phyloP scores from a whole-genome alignment of 768 basidiomycete species.

The Serendipita sp. region DNA sequence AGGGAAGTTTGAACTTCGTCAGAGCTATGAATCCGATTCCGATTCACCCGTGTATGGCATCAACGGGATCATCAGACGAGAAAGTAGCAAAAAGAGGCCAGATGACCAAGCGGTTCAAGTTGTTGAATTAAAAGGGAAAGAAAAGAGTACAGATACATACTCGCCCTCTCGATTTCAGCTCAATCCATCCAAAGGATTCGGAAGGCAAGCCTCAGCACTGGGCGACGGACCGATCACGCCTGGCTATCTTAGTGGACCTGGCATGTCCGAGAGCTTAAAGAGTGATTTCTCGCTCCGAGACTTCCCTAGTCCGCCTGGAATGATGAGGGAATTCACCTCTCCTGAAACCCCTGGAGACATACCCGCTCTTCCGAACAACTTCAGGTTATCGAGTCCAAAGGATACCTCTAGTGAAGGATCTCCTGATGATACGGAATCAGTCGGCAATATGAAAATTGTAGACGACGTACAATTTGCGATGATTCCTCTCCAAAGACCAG shows the following conservation, averaged over 20 bases:
- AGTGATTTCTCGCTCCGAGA: slow-evolving; percentile 4
- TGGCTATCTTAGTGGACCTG: not conserved
- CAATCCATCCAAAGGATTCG: no score
- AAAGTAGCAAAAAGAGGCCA: not conserved
- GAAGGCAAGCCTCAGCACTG: no score
- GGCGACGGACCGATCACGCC: not conserved
- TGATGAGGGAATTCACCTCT: not conserved
- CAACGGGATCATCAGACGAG: not conserved
- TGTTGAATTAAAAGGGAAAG: not conserved
- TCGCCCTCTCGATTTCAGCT: not conserved
- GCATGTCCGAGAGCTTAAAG: not conserved
- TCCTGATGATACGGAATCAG: no score
- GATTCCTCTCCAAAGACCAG: not conserved
- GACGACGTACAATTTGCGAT: slow-evolving; percentile 2
- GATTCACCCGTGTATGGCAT: slow-evolving; percentile 4
- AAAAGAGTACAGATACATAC: not conserved
- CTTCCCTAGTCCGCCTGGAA: not conserved
- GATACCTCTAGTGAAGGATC: not conserved
- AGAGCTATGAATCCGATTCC: not conserved
- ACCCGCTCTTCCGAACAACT: not conserved
- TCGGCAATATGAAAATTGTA: not conserved
- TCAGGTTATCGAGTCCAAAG: not conserved
- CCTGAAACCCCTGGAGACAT: not conserved
- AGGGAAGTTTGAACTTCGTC: not conserved
- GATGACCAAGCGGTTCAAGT: not conserved